Evolutionary conservation across 192 early-diverging fungal species (phyloP), one percentile per base, ranked within the genome.

Genomic region (Linnemannia elongata): DNA sequence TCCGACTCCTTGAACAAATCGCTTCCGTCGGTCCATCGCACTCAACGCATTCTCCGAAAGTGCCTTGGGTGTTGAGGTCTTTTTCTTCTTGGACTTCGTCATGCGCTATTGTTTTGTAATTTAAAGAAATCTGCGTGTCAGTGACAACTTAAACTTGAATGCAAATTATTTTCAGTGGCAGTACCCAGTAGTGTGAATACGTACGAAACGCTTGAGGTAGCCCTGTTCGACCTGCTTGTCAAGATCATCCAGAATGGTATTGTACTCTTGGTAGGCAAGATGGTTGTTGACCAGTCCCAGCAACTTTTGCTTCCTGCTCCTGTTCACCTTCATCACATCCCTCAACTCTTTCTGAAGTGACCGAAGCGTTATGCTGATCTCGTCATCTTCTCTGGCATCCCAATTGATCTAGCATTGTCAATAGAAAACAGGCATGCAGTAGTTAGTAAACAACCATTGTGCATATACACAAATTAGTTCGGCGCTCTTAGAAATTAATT

Each of bases 221-320:
- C 93, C 93, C 82, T 94, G 93, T 82, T 98, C 97, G 27, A 99
- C 94, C 86, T 96, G 95, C 84, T 94, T 96, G 82, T 98, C 97
- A 42, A 97, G 90, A 71, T 96, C 95, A 74, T 98, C 97, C 75
- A 98, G 88, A 24, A 98, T 94, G 39, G 93, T 91, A 38, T 92
- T 94, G 89, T 97, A 99, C 88, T 99, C 95, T 79, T 98, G 97
- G 84, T 91, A 97, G 6, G 92, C 96, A 52, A 96, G 92, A 78
- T 94, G 94, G 44, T 94, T 91, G 60, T 92, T 90, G 6, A 96
- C 95, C 7, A 94, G 89, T 4, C 94, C 90, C 20, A 94, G 85
- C 39, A 99, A 85, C 27, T 90, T 85, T 41, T 87, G 88, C 76
- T 96, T 97, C 69, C 97, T 91, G 68, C 74, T 74, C 24, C 82